phyloP scores from a whole-genome alignment of 1,284 basidiomycete genomes.

The Pseudozyma thailandica region DNA sequence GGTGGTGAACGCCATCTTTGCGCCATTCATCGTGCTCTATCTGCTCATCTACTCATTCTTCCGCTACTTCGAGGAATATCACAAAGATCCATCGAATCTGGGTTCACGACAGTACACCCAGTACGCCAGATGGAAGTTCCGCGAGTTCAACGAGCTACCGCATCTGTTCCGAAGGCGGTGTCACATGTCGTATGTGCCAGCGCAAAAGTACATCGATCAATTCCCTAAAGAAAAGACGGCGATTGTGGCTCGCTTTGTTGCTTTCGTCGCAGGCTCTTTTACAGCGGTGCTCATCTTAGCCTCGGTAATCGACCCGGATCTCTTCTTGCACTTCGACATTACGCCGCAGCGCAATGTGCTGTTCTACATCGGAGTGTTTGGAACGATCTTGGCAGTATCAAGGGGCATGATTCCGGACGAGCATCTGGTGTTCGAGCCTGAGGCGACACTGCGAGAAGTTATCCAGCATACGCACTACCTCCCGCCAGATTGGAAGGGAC shows the following conservation, averaged over 20 bases:
- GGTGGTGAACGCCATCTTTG: constrained; percentile 90
- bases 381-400: constrained; percentile 84
- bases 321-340: constrained; percentile 93
- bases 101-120: constrained; percentile 91
- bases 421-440: constrained; percentile 88
- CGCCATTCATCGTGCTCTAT: constrained; percentile 97
- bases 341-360: constrained; percentile 89
- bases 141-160: constrained; percentile 97
- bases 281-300: constrained; percentile 91
- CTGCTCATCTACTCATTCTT: constrained; percentile 98
- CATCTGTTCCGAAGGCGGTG: constrained; percentile 89
- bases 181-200: constrained; percentile 85
- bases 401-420: constrained; percentile 96
- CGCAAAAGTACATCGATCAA: constrained; percentile 95
- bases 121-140: constrained; percentile 96
- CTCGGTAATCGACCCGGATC: constrained; percentile 84
- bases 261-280: constrained; percentile 95
- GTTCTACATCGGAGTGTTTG: constrained; percentile 91
- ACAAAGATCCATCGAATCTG: constrained; percentile 95
- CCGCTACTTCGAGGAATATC: constrained; percentile 98
- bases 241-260: constrained; percentile 88
- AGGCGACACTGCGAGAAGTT: constrained; percentile 87
- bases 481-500: constrained; percentile 87
- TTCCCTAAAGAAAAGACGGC: constrained; percentile 95
- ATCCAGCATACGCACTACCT: constrained; percentile 94